phyloP scores from a whole-genome alignment of 495 filamentous ascomycete genomes.

The Penicillium tannophilum region DNA sequence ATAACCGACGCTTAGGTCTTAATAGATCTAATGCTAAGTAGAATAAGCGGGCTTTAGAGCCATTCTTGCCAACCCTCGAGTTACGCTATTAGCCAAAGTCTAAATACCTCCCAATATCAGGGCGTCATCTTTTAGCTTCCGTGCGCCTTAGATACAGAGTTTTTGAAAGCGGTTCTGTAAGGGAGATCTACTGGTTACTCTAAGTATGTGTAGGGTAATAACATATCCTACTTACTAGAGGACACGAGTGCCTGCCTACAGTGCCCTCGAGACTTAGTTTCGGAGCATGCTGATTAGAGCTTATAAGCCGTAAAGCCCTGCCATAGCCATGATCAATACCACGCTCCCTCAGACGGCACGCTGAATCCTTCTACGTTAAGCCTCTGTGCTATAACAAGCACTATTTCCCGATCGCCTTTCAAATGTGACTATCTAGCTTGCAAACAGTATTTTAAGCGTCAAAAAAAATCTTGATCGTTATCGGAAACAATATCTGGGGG shows the following conservation, averaged over 20 bases:
- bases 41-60: not conserved
- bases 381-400: not conserved
- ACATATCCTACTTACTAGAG: not conserved
- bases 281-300: not conserved
- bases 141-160: not conserved
- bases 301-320: not conserved
- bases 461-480: conserved; percentile 58
- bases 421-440: conserved; percentile 27
- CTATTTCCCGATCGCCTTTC: conserved; percentile 9
- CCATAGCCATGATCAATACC: not conserved
- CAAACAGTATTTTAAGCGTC: conserved; percentile 43
- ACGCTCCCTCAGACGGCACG: not conserved
- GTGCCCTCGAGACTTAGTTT: not conserved
- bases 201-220: not conserved
- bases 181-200: not conserved
- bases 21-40: not conserved
- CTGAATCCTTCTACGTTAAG: not conserved
- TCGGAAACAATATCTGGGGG: conserved; percentile 41
- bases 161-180: not conserved
- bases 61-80: not conserved
- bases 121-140: not conserved
- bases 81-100: not conserved
- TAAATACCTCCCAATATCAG: not conserved
- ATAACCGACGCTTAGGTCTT: not conserved
- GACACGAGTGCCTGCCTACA: not conserved